Conservation (phyloP, 257 asterid genomes). For the Leonotis leonurus region DNA sequence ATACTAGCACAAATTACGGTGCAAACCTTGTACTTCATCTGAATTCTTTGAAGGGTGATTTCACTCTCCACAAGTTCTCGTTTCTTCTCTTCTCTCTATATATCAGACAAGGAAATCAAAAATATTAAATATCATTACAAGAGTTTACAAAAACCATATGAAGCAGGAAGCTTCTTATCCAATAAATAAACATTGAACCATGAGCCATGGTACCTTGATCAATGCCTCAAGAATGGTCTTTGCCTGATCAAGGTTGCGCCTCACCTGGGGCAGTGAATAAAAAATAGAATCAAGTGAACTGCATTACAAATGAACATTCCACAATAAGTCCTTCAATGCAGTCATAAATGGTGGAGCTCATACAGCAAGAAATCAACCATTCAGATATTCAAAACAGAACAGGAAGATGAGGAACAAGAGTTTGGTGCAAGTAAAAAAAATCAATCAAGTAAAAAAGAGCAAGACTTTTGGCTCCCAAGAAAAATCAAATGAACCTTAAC, state of each 20-base stretch:
- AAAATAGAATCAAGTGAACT: conserved; percentile 11
- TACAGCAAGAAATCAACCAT: background rate
- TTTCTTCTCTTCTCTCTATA: conserved; percentile 95
- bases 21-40: conserved; percentile 83
- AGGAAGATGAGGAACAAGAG: background rate
- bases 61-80: conserved; percentile 84
- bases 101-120: conserved; percentile 14
- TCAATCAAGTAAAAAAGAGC: background rate
- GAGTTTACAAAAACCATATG: background rate
- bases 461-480: too few relatives aligned
- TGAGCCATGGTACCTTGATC: conserved; percentile 49
- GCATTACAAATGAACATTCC: background rate
- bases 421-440: background rate
- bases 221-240: conserved; percentile 76
- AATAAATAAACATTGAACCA: too few relatives aligned
- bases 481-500: too few relatives aligned
- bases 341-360: background rate
- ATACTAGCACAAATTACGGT: too few relatives aligned
- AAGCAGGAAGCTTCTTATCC: conserved; percentile 2
- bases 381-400: background rate
- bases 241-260: conserved; percentile 98
- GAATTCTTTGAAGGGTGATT: conserved; percentile 83
- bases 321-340: background rate
- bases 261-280: conserved; percentile 51
- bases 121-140: conserved; percentile 9